phyloP scores from a whole-genome alignment of 176 grass and related monocot genomes.

The Hordeum marinum region DNA sequence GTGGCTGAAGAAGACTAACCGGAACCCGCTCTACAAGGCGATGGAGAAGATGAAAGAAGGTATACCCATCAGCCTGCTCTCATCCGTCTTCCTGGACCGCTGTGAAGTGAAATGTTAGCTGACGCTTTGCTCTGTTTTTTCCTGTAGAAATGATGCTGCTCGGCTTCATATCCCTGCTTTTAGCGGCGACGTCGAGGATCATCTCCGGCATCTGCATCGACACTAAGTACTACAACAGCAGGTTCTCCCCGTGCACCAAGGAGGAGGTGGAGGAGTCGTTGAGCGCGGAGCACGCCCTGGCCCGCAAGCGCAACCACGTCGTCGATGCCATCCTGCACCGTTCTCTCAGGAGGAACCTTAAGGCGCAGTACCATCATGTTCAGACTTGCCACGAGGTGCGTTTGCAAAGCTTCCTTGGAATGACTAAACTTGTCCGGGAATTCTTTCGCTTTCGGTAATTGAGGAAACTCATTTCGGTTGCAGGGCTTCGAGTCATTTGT shows the following conservation, averaged over 20 bases:
- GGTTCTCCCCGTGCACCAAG: constrained; percentile 81
- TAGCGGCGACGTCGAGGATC: constrained; percentile 75
- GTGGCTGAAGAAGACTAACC: constrained; percentile 89
- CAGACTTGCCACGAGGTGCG: constrained; percentile 52
- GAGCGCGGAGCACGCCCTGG: constrained; percentile 28
- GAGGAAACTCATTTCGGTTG: constrained; percentile 15
- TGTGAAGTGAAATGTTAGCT: background rate
- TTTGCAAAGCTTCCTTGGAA: background rate
- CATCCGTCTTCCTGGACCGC: background rate
- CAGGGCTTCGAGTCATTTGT: constrained; percentile 93
- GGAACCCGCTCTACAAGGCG: constrained; percentile 84
- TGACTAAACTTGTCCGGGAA: background rate
- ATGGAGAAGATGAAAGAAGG: constrained; percentile 99
- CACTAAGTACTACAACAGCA: constrained; percentile 72
- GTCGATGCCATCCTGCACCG: constrained; percentile 46
- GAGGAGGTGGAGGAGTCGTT: constrained; percentile 55
- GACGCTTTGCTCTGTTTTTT: background rate
- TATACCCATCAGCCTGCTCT: background rate
- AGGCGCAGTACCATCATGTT: constrained; percentile 25
- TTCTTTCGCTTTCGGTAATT: background rate
- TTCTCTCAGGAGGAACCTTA: constrained; percentile 54
- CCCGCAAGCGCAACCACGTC: constrained; percentile 24
- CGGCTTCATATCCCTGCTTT: constrained; percentile 90
- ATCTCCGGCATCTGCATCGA: constrained; percentile 90
- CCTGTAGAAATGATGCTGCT: constrained; percentile 93